Evolutionary conservation across 257 asterid species (phyloP).

Genomic region (Henckelia pumila): DNA sequence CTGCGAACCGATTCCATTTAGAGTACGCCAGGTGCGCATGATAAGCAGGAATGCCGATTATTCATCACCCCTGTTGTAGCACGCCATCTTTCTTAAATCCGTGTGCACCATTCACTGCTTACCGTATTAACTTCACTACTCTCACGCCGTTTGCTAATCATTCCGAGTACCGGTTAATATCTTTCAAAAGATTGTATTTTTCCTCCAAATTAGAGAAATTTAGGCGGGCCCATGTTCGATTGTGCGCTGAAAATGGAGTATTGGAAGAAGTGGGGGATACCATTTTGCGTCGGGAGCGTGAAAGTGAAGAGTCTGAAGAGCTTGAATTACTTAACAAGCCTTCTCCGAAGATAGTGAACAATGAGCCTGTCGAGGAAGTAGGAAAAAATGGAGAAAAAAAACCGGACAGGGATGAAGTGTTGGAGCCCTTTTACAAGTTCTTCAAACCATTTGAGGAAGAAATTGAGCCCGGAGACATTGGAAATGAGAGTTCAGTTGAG

Average conservation of each 20-base stretch:
- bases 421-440: constrained; percentile 75
- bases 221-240: constrained; percentile 36
- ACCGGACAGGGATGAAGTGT: constrained; percentile 52
- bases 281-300: constrained; percentile 34
- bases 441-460: constrained; percentile 55
- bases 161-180: constrained; percentile 32
- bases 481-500: constrained; percentile 23
- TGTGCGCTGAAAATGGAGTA: constrained; percentile 62
- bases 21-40: constrained; percentile 33
- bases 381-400: constrained; percentile 34
- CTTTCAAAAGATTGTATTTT: constrained; percentile 29
- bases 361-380: constrained; percentile 34
- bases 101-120: constrained; percentile 27
- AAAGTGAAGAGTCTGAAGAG: constrained; percentile 50
- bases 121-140: constrained; percentile 19
- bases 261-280: constrained; percentile 44
- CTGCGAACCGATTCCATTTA: neutral
- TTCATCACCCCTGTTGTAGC: constrained; percentile 32
- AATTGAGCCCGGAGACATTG: constrained; percentile 25
- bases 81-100: constrained; percentile 37
- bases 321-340: constrained; percentile 81
- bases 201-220: constrained; percentile 32
- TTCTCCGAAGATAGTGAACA: constrained; percentile 40
- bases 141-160: constrained; percentile 30
- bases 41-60: constrained; percentile 55